These are phyloP conservation scores for Hypoxylon sp. DNA, from an alignment of 2,329 filamentous ascomycete genomes.

Conservation along the genomic window DNA sequence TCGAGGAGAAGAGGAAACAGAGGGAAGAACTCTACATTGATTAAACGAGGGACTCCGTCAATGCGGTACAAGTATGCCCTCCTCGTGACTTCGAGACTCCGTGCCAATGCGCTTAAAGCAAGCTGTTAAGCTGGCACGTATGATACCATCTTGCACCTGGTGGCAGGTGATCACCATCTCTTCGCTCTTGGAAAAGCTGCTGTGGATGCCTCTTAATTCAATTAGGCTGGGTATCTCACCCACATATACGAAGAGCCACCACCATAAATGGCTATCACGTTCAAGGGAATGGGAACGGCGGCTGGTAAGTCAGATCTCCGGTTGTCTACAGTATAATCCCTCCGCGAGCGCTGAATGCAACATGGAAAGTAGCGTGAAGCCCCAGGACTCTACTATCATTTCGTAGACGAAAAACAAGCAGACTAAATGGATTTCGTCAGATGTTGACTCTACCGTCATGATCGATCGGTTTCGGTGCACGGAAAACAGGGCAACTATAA, in stretches of 20 bases:
- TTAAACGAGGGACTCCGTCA: constrained; percentile 13
- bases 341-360: not conserved
- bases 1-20: constrained; percentile 47
- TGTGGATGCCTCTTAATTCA: not conserved
- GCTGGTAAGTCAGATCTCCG: not conserved
- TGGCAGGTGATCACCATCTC: not conserved
- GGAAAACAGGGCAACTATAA: not conserved
- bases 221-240: no score
- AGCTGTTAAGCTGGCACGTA: not conserved
- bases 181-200: not conserved
- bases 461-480: not conserved
- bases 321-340: not conserved
- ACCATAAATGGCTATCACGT: not conserved
- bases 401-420: not conserved
- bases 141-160: not conserved
- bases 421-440: not conserved
- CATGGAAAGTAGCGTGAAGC: not conserved
- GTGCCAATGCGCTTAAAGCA: not conserved
- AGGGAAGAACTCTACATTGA: constrained; percentile 48
- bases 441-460: not conserved
- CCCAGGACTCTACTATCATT: not conserved
- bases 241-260: not conserved
- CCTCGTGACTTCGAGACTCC: not conserved
- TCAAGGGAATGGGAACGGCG: not conserved
- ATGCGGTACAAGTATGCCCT: not conserved